Evolutionary conservation across 495 filamentous ascomycete genomes (phyloP), one percentile per base, ranked within the genome.

Genomic region (Delitschia confertaspora): DNA sequence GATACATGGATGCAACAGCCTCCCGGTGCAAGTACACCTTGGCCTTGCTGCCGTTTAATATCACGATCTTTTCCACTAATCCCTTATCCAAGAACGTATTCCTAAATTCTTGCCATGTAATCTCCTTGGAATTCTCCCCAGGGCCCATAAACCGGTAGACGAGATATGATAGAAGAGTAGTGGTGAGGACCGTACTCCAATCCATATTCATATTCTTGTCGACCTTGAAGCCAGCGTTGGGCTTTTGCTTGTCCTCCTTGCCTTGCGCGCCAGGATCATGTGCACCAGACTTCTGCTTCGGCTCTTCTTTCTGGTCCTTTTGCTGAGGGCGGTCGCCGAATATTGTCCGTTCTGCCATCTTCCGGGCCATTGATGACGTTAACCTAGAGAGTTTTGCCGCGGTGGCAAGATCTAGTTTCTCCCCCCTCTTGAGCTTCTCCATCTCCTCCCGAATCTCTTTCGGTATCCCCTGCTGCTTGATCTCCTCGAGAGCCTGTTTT

Each of bases 101-200:
- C 32, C 80, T 71, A 62, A 96, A 84, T 62, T 96, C 93, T 68
- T 98, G 89, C 85, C 87, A 98, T 30, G 91, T 95, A 45, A 98
- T 95, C 55, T 95, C 88, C 34, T 74, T 73, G 31, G 72, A 66
- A 41, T 68, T 68, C 42, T 93, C 85, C 9, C 71, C 73, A 20
- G 85, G 74, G 36, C 76, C 69, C 16, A 83, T 52, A 39, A 71
- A 71, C 9, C 72, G 69, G 54, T 78, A 80, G 41, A 75, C 52
- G 33, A 80, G 65, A 55, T 80, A 88, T 6, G 78, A 64, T 6
- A 82, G 56, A 40, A 88, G 65, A 5, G 72, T 60, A 31, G 69
- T 67, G 8, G 76, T 57, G 13, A 82, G 48, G 47, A 78, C 66
- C 11, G 73, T 73, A 30, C 61, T 62, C 25, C 68, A 65, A 60